Percentiles rank a stretch among this genome's conserved stretches.
These are phyloP conservation scores for Monosporozyma siamensis DNA, from an alignment of 805 yeast species.

Conservation along the genomic window DNA sequence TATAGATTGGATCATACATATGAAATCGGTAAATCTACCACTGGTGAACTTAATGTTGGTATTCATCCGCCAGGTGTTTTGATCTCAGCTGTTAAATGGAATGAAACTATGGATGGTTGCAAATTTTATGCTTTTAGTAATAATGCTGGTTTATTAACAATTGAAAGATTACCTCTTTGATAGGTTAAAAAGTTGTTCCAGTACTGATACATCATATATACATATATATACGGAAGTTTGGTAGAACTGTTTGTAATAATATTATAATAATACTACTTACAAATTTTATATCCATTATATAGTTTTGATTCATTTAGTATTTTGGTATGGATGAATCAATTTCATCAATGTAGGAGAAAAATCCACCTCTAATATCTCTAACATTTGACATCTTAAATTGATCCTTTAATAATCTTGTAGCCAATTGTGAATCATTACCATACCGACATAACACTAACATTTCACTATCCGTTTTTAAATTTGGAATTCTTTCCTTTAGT, in stretches of 20 bases:
- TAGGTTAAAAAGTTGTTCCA: neutral
- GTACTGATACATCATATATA: too few relatives aligned
- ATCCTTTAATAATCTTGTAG: constrained; percentile 48
- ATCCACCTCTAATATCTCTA: constrained; percentile 71
- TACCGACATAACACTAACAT: constrained; percentile 68
- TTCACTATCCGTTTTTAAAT: constrained; percentile 18
- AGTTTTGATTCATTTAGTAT: too few relatives aligned
- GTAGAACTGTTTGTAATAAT: too few relatives aligned
- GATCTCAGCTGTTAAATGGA: constrained; percentile 50
- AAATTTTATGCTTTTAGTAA: constrained; percentile 36
- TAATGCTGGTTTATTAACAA: constrained; percentile 26
- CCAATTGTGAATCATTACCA: constrained; percentile 87
- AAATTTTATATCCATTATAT: too few relatives aligned
- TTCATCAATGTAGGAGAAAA: constrained; percentile 52
- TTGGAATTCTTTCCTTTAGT: constrained; percentile 21
- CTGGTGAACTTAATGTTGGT: constrained; percentile 24
- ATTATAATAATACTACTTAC: too few relatives aligned
- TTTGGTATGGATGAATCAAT: constrained; percentile 55
- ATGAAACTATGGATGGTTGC: constrained; percentile 36
- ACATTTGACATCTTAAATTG: constrained; percentile 41
- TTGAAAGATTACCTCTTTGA: constrained; percentile 16
- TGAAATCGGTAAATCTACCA: constrained; percentile 28
- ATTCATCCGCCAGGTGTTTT: constrained; percentile 43
- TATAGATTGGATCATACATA: constrained; percentile 35
- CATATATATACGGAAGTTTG: too few relatives aligned